A percentile compares a stretch with the other conserved stretches of the same genome.
These are phyloP conservation scores for Carex arenaria DNA, from an alignment of 202 grass and related monocot genomes.

Conservation along the genomic window DNA sequence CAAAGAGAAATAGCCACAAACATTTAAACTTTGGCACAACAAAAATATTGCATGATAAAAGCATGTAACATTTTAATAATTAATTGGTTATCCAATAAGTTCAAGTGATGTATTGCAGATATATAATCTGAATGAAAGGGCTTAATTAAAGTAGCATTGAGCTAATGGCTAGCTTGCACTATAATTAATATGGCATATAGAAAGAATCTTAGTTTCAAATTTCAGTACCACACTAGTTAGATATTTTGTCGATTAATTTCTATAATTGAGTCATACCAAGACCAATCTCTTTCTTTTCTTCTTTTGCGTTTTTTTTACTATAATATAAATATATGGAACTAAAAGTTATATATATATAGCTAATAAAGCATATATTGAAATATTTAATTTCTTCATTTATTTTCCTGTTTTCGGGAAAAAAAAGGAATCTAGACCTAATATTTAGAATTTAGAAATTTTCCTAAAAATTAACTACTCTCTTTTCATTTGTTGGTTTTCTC, in stretches of 20 bases:
- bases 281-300: neutral
- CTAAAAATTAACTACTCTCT: too few relatives aligned
- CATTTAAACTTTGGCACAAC: neutral
- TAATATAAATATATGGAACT: too few relatives aligned
- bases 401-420: too few relatives aligned
- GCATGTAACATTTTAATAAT: too few relatives aligned
- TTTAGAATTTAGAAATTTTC: too few relatives aligned
- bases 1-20: neutral
- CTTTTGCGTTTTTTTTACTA: neutral
- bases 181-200: neutral
- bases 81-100: too few relatives aligned
- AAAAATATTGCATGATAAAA: too few relatives aligned
- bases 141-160: neutral
- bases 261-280: neutral
- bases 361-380: neutral
- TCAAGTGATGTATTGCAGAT: too few relatives aligned
- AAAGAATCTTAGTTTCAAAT: neutral
- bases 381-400: too few relatives aligned
- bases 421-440: too few relatives aligned
- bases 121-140: too few relatives aligned
- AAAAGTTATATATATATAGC: neutral
- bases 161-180: neutral
- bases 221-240: neutral
- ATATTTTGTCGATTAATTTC: neutral
- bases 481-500: too few relatives aligned